A percentile compares a stretch with the other conserved stretches of the same genome.
These are phyloP conservation scores for Penicillium verhagenii DNA, from an alignment of 495 filamentous ascomycete genomes.

Conservation along the genomic window DNA sequence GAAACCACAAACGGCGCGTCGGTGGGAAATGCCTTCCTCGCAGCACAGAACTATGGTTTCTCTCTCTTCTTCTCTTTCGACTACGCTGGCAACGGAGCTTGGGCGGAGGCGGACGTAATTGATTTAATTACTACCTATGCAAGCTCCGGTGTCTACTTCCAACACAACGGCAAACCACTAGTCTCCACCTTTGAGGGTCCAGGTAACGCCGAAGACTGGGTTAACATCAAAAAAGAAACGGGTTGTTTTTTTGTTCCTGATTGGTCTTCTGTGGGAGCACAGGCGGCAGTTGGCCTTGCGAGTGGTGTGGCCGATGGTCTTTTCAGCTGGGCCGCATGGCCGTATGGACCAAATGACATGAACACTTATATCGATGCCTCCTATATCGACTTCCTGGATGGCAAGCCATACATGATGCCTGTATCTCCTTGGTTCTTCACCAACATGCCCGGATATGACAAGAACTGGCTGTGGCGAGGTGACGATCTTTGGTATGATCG, in stretches of 20 bases:
- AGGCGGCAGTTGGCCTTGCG: not conserved
- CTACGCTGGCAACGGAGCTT: not conserved
- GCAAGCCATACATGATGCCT: conserved; percentile 76
- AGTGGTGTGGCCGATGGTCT: not conserved
- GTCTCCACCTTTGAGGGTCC: not conserved
- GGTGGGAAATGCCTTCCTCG: not conserved
- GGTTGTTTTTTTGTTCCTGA: not conserved
- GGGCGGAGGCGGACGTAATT: not conserved
- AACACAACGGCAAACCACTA: not conserved
- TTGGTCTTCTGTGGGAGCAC: not conserved
- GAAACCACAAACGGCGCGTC: not conserved
- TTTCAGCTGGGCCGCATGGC: not conserved
- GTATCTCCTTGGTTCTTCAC: conserved; percentile 76
- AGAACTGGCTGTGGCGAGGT: conserved; percentile 72
- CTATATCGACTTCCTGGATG: conserved; percentile 32
- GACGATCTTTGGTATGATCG: conserved; percentile 73
- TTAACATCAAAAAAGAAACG: not conserved
- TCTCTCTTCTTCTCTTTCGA: not conserved
- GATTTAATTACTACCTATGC: not conserved
- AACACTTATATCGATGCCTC: not conserved
- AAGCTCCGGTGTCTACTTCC: not conserved
- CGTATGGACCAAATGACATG: not conserved
- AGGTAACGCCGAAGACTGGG: not conserved
- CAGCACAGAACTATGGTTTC: not conserved
- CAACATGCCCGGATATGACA: conserved; percentile 64